Percentiles rank a stretch among this genome's conserved stretches.
Evolutionary conservation across 306 rosid species (phyloP).

Genomic region (Quercus suber): DNA sequence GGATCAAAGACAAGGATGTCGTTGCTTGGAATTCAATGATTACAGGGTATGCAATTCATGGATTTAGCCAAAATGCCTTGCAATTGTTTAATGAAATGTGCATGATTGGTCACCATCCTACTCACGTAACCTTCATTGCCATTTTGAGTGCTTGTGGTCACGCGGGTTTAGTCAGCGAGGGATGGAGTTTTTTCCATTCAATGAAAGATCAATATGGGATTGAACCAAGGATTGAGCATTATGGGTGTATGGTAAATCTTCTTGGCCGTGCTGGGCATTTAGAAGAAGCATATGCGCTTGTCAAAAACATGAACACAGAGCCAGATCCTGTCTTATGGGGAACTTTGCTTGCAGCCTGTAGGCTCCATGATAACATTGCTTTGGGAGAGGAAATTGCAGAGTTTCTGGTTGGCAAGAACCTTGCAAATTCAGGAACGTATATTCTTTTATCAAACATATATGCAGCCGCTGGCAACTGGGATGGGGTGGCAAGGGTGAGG

Average conservation of each 20-base stretch:
- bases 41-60: conserved; percentile 68
- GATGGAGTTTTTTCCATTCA: conserved; percentile 46
- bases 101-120: conserved; percentile 28
- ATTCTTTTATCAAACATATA: conserved; percentile 78
- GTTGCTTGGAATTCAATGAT: conserved; percentile 86
- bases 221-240: conserved; percentile 71
- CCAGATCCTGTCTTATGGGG: conserved; percentile 85
- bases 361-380: conserved; percentile 52
- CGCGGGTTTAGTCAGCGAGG: conserved; percentile 62
- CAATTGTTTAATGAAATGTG: conserved; percentile 58
- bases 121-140: conserved; percentile 63
- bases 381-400: conserved; percentile 74
- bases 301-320: conserved; percentile 53
- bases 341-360: conserved; percentile 79
- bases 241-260: conserved; percentile 79
- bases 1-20: conserved; percentile 46
- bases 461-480: conserved; percentile 72
- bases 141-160: conserved; percentile 68
- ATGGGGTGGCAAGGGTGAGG: conserved; percentile 69
- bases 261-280: conserved; percentile 74
- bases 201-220: conserved; percentile 54
- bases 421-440: conserved; percentile 77
- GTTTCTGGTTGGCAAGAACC: conserved; percentile 47
- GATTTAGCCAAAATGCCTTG: conserved; percentile 60
- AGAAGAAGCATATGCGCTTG: conserved; percentile 65